Base-by-base conservation (phyloP, 2,329 filamentous ascomycete species). In the Metarhizium humberi region DNA sequence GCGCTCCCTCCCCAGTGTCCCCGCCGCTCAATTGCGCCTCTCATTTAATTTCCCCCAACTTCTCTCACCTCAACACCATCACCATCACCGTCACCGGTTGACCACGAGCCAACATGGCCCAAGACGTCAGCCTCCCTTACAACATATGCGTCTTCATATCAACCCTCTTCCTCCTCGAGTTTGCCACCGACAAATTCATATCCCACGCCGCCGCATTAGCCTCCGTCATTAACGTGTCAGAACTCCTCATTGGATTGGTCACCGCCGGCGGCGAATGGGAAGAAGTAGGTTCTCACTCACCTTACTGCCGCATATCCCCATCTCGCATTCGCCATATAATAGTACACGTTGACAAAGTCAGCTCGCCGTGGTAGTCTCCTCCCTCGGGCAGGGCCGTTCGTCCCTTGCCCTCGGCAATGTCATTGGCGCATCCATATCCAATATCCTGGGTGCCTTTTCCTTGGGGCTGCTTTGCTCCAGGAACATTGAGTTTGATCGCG, bases 211-310 rank as follows among this genome's bases (percentile, higher is more conserved):
- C 74, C 6, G 68, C 73, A 38, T 66, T 80, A 13, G 77, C 75
- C 10, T 67, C 63, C 72, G 73, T 18, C 2, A 64, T 75, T 1
- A 68, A 72, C 16, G 66, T 81, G 13, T 72, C 77, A 1, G 70
- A 73, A 34, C 75, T 75, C 3, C 53, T 80, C 30, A 73, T 81
- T 57, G 75, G 71, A 4, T 69, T 82, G 7, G 66, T 82, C 40
- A 80, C 78, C 3, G 77, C 74, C 13, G 78, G 78, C 18, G 77
- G 73, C 46, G 78, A 81, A 67, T 82, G 75, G 71, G 79, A 81
- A 71, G 78, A 81, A 71, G 76, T 78, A 62, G 49, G 61, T 50
- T 14, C 25, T 8, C 40, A 4, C 40, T 42, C 40, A 16, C 40
- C 2, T 2, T 18, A 2, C 40, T 42, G 40, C n/a, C 40, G 6